Percentiles rank a stretch among this genome's conserved stretches.
Conservation (phyloP, 495 filamentous ascomycete genomes). For the Aspergillus hancockii region DNA sequence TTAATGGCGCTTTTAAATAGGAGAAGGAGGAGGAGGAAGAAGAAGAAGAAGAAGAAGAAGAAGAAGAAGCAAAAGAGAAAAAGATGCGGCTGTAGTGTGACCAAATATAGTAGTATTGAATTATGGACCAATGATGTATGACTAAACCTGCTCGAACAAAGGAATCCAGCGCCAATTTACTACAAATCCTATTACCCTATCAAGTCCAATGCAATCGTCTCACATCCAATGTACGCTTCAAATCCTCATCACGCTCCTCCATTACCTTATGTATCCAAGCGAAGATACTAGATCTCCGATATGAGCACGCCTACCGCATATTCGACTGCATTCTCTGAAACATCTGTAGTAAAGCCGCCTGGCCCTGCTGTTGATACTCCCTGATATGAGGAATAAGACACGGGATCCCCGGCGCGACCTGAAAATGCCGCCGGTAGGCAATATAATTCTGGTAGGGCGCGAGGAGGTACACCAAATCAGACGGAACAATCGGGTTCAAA, state of each 20-base stretch:
- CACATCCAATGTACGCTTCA: background rate
- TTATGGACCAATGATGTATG: background rate
- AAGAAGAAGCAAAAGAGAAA: too few relatives aligned
- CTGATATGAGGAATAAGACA: conserved; percentile 43
- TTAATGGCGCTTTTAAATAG: too few relatives aligned
- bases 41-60: too few relatives aligned
- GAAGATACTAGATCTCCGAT: too few relatives aligned
- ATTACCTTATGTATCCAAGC: too few relatives aligned
- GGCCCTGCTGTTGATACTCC: conserved; percentile 36
- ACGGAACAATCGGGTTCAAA: conserved; percentile 27
- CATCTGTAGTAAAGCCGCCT: conserved; percentile 31
- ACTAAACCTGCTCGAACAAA: background rate
- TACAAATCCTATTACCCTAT: background rate
- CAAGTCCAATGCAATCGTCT: conserved; percentile 3
- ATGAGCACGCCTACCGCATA: too few relatives aligned
- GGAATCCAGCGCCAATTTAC: background rate
- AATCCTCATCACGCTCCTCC: background rate
- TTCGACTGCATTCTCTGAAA: conserved; percentile 25
- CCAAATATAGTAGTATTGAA: too few relatives aligned
- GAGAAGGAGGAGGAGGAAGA: too few relatives aligned
- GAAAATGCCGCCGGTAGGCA: conserved; percentile 38
- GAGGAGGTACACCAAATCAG: conserved; percentile 26
- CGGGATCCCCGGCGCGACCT: conserved; percentile 36
- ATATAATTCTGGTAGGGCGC: conserved; percentile 35
- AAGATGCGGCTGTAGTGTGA: too few relatives aligned